Evolutionary conservation across 1,284 basidiomycete genomes (phyloP).

Genomic region (Ganoderma lingzhi): DNA sequence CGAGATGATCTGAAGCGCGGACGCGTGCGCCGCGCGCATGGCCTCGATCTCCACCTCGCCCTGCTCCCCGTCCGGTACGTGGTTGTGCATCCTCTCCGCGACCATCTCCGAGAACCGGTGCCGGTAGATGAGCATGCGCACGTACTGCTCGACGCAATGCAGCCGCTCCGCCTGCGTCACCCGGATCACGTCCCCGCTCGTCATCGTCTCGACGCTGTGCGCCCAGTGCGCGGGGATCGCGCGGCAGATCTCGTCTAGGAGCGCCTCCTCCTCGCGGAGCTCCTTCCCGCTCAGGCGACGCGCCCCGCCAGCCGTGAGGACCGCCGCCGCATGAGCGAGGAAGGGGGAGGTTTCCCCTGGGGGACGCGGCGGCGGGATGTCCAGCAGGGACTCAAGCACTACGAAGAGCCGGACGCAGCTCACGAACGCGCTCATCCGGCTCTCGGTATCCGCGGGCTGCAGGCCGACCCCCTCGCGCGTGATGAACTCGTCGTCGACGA

Average conservation of each 20-base stretch:
- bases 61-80: slow-evolving; percentile 55
- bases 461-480: slow-evolving; percentile 73
- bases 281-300: slow-evolving; percentile 62
- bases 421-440: slow-evolving; percentile 83
- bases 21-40: slow-evolving; percentile 72
- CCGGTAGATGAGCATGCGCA: slow-evolving; percentile 81
- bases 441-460: slow-evolving; percentile 75
- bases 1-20: slow-evolving; percentile 82
- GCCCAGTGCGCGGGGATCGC: slow-evolving; percentile 81
- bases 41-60: slow-evolving; percentile 73
- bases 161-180: slow-evolving; percentile 88
- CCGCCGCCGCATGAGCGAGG: slow-evolving; percentile 62
- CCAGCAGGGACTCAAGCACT: slow-evolving; percentile 82
- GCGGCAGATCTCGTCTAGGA: slow-evolving; percentile 81
- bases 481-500: slow-evolving; percentile 90
- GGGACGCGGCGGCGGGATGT: slow-evolving; percentile 72
- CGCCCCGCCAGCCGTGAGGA: slow-evolving; percentile 53
- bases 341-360: slow-evolving; percentile 62
- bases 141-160: slow-evolving; percentile 86
- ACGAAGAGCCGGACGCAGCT: slow-evolving; percentile 79
- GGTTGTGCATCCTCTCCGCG: slow-evolving; percentile 61
- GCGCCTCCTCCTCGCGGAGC: slow-evolving; percentile 78
- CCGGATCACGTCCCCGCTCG: slow-evolving; percentile 86
- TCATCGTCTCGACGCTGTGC: slow-evolving; percentile 81
- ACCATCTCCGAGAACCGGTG: slow-evolving; percentile 78